Conservation (phyloP, 495 filamentous ascomycete species). For the Choiromyces venosus region DNA sequence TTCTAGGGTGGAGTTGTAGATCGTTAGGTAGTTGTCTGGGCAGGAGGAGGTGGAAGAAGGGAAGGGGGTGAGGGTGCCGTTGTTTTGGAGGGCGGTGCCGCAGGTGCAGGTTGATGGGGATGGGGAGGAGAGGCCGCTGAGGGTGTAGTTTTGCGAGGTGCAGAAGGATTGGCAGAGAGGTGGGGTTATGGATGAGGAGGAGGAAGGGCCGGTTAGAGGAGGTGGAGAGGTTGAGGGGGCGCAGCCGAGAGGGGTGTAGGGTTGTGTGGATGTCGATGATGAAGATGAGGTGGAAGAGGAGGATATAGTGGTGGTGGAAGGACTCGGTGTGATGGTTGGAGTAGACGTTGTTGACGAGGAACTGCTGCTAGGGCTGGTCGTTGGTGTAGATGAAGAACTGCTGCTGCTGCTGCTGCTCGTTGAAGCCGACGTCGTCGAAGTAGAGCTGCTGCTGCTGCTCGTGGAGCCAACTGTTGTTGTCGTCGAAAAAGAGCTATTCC, state of each 20-base stretch:
- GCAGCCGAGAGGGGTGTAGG: slow-evolving; percentile 48
- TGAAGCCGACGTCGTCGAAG: neutral
- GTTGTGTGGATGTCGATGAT: slow-evolving; percentile 1
- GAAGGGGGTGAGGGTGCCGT: slow-evolving; percentile 38
- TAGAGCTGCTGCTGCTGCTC: neutral
- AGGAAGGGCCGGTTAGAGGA: slow-evolving; percentile 44
- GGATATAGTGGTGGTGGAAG: neutral
- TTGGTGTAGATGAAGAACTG: neutral
- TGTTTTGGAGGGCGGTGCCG: slow-evolving; percentile 49
- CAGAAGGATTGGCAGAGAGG: slow-evolving; percentile 50
- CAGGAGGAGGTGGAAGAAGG: slow-evolving; percentile 49
- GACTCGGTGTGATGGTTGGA: neutral
- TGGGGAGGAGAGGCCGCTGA: slow-evolving; percentile 52
- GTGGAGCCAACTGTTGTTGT: neutral
- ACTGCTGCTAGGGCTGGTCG: neutral
- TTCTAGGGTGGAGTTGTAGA: slow-evolving; percentile 43
- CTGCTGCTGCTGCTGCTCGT: neutral
- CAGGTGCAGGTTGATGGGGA: slow-evolving; percentile 45
- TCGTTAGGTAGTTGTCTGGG: slow-evolving; percentile 50
- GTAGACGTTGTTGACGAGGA: neutral
- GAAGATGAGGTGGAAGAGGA: too few species aligned
- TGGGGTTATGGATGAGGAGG: slow-evolving; percentile 24
- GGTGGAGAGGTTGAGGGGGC: slow-evolving; percentile 52
- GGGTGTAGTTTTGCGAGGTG: slow-evolving; percentile 47
- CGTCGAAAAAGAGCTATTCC: neutral